A percentile compares a stretch with the other conserved stretches of the same genome.
Conservation (phyloP, 2,329 filamentous ascomycete genomes). For the Nigrospora oryzae region DNA sequence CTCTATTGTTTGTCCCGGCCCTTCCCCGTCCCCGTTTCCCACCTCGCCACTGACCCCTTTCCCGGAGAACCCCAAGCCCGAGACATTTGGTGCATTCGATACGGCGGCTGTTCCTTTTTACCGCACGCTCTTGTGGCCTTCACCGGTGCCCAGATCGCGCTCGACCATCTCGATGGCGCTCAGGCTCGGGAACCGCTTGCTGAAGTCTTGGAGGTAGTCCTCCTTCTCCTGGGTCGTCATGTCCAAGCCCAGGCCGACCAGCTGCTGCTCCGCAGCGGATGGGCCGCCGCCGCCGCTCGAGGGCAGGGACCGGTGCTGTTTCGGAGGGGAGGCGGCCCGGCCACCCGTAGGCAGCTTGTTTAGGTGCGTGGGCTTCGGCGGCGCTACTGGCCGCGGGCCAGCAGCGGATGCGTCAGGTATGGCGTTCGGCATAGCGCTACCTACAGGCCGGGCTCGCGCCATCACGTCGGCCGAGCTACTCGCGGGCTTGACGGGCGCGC, state of each 20-base stretch:
- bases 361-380: conserved; percentile 54
- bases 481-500: conserved; percentile 9
- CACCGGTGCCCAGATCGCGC: conserved; percentile 43
- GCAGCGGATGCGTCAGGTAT: conserved; percentile 17
- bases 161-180: conserved; percentile 85
- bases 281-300: conserved; percentile 9
- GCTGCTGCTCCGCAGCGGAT: conserved; percentile 23
- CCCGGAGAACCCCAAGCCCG: neutral
- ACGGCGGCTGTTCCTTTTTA: neutral
- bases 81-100: neutral
- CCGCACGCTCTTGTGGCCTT: conserved; percentile 10
- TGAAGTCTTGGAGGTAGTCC: conserved; percentile 64
- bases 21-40: neutral
- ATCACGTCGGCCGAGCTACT: conserved; percentile 4
- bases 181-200: conserved; percentile 78
- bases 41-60: neutral
- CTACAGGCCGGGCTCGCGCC: neutral
- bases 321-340: conserved; percentile 35
- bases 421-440: conserved; percentile 8
- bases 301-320: conserved; percentile 12
- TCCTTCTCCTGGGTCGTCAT: conserved; percentile 52
- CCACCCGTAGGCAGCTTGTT: conserved; percentile 43
- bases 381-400: conserved; percentile 40
- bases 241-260: conserved; percentile 38
- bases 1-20: too few relatives aligned